Evolutionary conservation across 352 stramenopile species (phyloP), one percentile per base, ranked within the genome.

Genomic region (Peronospora belbahrii): DNA sequence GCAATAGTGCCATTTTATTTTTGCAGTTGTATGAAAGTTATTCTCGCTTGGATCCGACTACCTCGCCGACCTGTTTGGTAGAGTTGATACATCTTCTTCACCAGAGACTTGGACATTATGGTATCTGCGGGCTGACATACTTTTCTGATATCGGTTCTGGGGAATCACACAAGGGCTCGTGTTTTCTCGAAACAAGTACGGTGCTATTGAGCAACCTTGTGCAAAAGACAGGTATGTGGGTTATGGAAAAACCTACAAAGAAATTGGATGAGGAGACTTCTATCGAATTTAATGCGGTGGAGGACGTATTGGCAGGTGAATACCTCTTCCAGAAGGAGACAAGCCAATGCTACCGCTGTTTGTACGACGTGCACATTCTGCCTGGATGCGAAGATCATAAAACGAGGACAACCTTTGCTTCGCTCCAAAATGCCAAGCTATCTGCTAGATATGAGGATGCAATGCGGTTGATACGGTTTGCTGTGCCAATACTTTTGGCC

Each of bases 311-410:
- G 27, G 42, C 64, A 45, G 34, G 31, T 14, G 27, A 52, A n/a
- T 42, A 62, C 34, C 17, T 48, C n/a, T 69, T 85, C 20, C 70
- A 85, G 7, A 55, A 55, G 10, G 70, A 67, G 15, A 20, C 85
- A 2, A 74, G 67, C 10, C 80, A 92, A 43, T 85, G 73, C 46
- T 89, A 80, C 25, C 62, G 67, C 28, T 92, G 80, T 23, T 42
- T 89, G 15, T 88, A 89, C 33, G 77, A 88, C 37, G 65, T 82
- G 3, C 73, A 85, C 15, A 63, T 92, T 25, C 13, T 85, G n/a
- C 39, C 70, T 2, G 69, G 69, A 4, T 68, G 52, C 13, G 62
- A 66, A 14, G 77, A 89, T 24, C 75, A 89, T 57, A 84, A 85
- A 44, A 62, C 63, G 0, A 69, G 67, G 4, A 48, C 66, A 6